A percentile compares a stretch with the other conserved stretches of the same genome.
Evolutionary conservation across 768 basidiomycete genomes (phyloP).

Genomic region (Pulveroboletus sp.): DNA sequence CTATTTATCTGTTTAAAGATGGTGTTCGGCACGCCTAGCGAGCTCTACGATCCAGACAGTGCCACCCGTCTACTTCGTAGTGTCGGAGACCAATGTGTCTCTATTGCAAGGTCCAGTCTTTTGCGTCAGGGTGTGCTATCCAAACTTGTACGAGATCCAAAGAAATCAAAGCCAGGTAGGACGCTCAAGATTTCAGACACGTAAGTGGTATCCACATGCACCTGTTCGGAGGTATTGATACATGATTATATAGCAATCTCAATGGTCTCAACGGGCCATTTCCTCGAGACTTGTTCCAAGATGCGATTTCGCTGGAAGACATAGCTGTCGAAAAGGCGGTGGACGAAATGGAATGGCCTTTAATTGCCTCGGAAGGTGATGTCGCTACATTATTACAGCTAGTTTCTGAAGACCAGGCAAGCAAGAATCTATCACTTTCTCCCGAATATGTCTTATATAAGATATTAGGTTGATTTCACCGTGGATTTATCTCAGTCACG

Average conservation of each 20-base stretch:
- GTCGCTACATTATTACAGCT: constrained; percentile 69
- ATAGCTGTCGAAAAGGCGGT: constrained; percentile 44
- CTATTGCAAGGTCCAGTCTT: constrained; percentile 53
- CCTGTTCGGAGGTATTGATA: not conserved
- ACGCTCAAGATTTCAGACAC: constrained; percentile 71
- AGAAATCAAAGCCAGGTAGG: constrained; percentile 65
- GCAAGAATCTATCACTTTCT: constrained; percentile 3
- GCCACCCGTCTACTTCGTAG: constrained; percentile 55
- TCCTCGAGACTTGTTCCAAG: constrained; percentile 60
- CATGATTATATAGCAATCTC: constrained; percentile 48
- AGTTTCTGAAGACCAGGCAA: constrained; percentile 76
- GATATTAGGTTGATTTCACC: constrained; percentile 59
- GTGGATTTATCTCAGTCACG: constrained; percentile 63
- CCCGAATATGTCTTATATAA: not conserved
- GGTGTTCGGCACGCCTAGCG: constrained; percentile 68
- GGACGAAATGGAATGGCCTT: constrained; percentile 72
- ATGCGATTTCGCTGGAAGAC: constrained; percentile 63
- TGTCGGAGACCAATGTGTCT: constrained; percentile 53
- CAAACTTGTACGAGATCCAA: constrained; percentile 57
- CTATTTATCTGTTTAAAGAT: constrained; percentile 45
- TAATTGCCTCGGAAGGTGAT: constrained; percentile 78
- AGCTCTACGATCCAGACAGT: constrained; percentile 57
- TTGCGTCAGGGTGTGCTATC: constrained; percentile 62
- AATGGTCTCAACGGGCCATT: constrained; percentile 63
- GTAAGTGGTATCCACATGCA: constrained; percentile 30